Conservation (phyloP, 2,329 filamentous ascomycete genomes). For the Epichloe glyceriae region DNA sequence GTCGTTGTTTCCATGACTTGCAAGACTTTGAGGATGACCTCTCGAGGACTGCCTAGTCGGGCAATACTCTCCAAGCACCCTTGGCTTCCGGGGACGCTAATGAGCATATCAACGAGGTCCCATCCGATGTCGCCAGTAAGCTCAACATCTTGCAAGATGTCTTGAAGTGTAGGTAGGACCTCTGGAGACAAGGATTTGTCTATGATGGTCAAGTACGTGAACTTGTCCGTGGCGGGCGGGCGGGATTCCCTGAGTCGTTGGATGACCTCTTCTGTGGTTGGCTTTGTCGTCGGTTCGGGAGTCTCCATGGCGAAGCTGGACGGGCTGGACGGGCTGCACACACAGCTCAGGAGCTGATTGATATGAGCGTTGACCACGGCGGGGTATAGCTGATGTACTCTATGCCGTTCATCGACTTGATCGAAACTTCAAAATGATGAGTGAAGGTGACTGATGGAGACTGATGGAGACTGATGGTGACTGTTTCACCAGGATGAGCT, state of each 20-base stretch:
- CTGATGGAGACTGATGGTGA: too few species aligned
- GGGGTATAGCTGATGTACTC: too few species aligned
- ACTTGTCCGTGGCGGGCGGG: slow-evolving; percentile 46
- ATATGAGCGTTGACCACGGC: too few species aligned
- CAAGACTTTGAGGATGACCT: slow-evolving; percentile 70
- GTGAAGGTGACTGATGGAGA: too few species aligned
- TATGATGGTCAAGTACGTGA: slow-evolving; percentile 68
- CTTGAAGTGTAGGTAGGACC: slow-evolving; percentile 53
- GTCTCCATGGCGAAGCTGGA: slow-evolving; percentile 3
- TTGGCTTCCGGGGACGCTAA: slow-evolving; percentile 55
- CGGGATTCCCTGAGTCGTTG: slow-evolving; percentile 34
- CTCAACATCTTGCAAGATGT: slow-evolving; percentile 53
- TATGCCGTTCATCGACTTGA: too few species aligned
- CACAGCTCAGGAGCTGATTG: neutral
- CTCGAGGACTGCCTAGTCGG: slow-evolving; percentile 64
- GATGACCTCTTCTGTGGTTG: slow-evolving; percentile 26
- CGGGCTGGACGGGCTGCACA: neutral
- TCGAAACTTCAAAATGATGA: too few species aligned
- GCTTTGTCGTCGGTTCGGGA: slow-evolving; percentile 12
- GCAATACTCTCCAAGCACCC: slow-evolving; percentile 62
- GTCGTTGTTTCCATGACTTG: slow-evolving; percentile 50
- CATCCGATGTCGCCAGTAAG: slow-evolving; percentile 69
- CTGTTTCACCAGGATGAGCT: neutral
- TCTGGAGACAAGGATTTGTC: slow-evolving; percentile 58
- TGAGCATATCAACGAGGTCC: slow-evolving; percentile 67